Conservation (phyloP, 768 basidiomycete genomes). For the Tricholoma matsutake region DNA sequence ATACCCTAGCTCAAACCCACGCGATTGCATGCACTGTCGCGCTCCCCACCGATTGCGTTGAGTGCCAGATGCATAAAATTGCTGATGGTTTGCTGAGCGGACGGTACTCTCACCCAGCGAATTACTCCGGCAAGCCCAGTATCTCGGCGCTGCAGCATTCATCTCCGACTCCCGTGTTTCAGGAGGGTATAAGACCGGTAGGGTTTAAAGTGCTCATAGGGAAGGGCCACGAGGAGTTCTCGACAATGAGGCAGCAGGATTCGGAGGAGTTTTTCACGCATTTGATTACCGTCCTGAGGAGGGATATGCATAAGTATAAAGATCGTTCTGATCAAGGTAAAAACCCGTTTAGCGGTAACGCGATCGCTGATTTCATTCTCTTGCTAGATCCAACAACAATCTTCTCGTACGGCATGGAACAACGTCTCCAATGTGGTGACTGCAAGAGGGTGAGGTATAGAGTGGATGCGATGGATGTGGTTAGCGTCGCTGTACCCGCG, state of each 20-base stretch:
- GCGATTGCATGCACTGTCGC: constrained; percentile 57
- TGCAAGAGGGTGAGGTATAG: constrained; percentile 84
- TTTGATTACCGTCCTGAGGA: constrained; percentile 68
- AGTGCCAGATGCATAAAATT: constrained; percentile 92
- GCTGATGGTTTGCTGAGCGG: constrained; percentile 92
- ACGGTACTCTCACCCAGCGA: constrained; percentile 72
- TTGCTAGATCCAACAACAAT: constrained; percentile 63
- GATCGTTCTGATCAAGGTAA: constrained; percentile 32
- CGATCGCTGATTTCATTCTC: background rate
- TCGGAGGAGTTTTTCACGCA: constrained; percentile 92
- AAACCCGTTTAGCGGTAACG: background rate
- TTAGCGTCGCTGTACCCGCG: constrained; percentile 81
- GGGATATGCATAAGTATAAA: constrained; percentile 54
- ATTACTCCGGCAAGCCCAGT: constrained; percentile 18
- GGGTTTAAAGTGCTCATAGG: constrained; percentile 90
- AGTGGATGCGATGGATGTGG: constrained; percentile 68
- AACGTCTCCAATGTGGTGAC: constrained; percentile 75
- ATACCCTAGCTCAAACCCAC: constrained; percentile 39
- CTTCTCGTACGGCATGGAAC: constrained; percentile 84
- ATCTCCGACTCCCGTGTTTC: constrained; percentile 57
- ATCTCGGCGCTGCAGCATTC: constrained; percentile 17
- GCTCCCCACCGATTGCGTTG: constrained; percentile 82
- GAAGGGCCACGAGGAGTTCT: constrained; percentile 89
- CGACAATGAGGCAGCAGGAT: constrained; percentile 97
- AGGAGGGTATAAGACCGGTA: constrained; percentile 78